Evolutionary conservation across 2,329 filamentous ascomycete species (phyloP), one percentile per base, ranked within the genome.

Genomic region (Fusarium sp.): DNA sequence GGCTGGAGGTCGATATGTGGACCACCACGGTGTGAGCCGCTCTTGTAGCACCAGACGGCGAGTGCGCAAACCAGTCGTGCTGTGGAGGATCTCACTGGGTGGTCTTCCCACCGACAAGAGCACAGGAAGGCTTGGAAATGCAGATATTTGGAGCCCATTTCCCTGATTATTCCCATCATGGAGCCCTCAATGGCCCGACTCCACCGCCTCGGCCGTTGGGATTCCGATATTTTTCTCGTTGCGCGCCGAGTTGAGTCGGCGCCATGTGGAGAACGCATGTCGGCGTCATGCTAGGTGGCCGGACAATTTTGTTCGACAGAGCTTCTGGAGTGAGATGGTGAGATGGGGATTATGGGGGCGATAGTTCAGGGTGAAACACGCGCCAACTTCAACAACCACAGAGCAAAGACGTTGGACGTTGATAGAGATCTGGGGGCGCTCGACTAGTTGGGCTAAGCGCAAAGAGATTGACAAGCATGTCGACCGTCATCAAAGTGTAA

Each of bases 241-340:
- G 72, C 65, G 68, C 77, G 75, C 63, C 67, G 70, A 63, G 60
- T 75, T 78, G 67, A 77, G 77, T 67, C 77, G 73, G 63, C 67
- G 65, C 73, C 68, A 79, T 73, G 77, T 77, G 75, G 75, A 77
- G 72, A 56, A 50, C 20, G n/a, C 36, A 73, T 31, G 63, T 60
- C 54, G 57, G 47, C 59, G 65, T 54, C 36, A 33, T 58, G 62
- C 60, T 63, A 61, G 31, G 33, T 40, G 54, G 38, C 29, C 59
- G 50, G 68, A 63, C 61, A 67, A 63, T 73, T 71, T 70, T 73
- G 27, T 78, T 79, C 74, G 60, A 71, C 60, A 54, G 65, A 38
- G 74, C 74, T 78, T 79, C 72, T 69, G 65, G 61, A 66, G 65
- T 62, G 50, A 54, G 50, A 71, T 66, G 69, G 63, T 54, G 58